phyloP scores from a whole-genome alignment of 257 asterid genomes.

The Gardenia jasminoides region DNA sequence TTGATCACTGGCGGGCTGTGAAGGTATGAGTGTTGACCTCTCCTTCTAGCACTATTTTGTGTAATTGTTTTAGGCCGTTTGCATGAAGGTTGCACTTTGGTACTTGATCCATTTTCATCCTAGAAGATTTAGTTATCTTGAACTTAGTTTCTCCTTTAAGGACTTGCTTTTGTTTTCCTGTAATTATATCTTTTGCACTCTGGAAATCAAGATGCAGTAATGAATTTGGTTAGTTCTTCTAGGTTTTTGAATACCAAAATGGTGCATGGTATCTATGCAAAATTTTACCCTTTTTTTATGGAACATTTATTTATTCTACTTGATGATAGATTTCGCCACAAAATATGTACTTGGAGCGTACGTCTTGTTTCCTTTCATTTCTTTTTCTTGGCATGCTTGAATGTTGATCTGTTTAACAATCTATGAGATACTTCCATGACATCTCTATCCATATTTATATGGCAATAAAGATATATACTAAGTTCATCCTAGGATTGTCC shows the following conservation, averaged over 20 bases:
- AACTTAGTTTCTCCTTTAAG: neutral
- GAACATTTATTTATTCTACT: neutral
- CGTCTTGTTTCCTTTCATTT: neutral
- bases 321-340: neutral
- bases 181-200: neutral
- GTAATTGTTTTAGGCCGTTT: neutral
- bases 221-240: neutral
- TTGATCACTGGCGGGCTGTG: constrained; percentile 97
- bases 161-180: neutral
- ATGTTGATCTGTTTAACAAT: no score
- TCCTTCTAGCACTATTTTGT: neutral
- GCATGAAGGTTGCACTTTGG: neutral
- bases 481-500: no score
- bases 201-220: neutral
- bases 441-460: no score
- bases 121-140: constrained; percentile 7
- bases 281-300: neutral
- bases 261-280: neutral
- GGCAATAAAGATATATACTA: no score
- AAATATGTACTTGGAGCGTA: neutral
- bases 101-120: neutral
- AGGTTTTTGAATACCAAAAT: neutral
- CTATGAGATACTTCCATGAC: no score
- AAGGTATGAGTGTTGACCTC: constrained; percentile 43
- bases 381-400: no score